Conservation (phyloP, 306 rosid species). For the Glycine soja region DNA sequence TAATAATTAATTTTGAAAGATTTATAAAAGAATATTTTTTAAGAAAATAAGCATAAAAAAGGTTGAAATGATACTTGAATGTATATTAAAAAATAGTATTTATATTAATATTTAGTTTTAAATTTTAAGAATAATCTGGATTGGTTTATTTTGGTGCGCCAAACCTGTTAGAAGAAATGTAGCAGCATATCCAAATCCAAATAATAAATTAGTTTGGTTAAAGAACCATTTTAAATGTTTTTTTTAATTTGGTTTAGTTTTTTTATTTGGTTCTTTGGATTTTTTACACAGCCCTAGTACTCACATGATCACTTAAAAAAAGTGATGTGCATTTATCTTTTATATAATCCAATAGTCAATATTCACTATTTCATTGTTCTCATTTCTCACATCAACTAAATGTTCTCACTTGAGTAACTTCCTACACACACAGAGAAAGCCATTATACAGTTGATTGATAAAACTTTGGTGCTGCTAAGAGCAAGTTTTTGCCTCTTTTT, state of each 20-base stretch:
- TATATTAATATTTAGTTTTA: neutral
- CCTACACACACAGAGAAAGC: neutral
- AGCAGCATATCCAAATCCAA: neutral
- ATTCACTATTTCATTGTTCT: neutral
- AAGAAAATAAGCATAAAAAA: neutral
- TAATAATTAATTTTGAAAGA: neutral
- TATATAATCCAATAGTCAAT: neutral
- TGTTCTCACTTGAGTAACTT: neutral
- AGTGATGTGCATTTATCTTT: neutral
- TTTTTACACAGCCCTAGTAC: neutral
- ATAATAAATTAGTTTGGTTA: neutral
- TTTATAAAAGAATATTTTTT: neutral
- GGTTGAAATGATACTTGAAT: neutral
- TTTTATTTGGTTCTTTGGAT: neutral
- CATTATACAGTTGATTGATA: neutral
- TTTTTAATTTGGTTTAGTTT: neutral
- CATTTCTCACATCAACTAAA: neutral
- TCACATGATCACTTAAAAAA: neutral
- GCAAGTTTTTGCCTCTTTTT: neutral
- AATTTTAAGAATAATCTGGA: neutral
- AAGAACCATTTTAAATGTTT: neutral
- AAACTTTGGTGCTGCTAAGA: slow-evolving; percentile 1
- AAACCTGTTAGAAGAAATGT: neutral
- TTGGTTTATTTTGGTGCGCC: neutral
- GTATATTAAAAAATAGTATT: neutral